Base-by-base conservation (phyloP, 805 yeast species). In the Candida oleophila region DNA sequence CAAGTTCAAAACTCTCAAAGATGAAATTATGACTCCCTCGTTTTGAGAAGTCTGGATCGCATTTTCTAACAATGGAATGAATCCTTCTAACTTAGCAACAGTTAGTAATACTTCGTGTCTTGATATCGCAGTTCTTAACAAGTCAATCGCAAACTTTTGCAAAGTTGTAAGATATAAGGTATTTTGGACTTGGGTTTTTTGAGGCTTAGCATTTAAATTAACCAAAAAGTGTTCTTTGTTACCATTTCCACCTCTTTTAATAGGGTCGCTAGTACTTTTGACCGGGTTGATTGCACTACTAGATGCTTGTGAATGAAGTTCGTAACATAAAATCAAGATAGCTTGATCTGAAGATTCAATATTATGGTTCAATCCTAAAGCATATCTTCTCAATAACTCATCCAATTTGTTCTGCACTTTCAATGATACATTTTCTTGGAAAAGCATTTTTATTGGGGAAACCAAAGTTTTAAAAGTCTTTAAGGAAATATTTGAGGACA, bases 301-400 rank as follows among this genome's bases (percentile, higher is more conserved):
- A 14, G 15, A 62, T 1, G 91, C 74, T 51, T 81, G 84, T 22
- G 72, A 61, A 57, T 81, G 82, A 22, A 92, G 69, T 61, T 90
- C 91, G 59, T 80, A 85, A 62, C 96, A 85, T 49, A 92, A 69
- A 5, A 81, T 69, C 38, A 92, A 68, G 40, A 87, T 81, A 16
- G 82, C 84, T 20, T 76, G 72, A 3, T 77, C 63, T 0, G 81
- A 68, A 2, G 81, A 64, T 46, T 83, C 87, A 4, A 68, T 70
- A 61, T 92, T 94, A 52, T 77, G 83, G 53, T 82, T 80, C 47
- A 94, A 68, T 25, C 99, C 99, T n/a, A 80, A 64, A 0, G 96
- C 75, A 55, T 84, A 80, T 50, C 96, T 78, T 61, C 88, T 78
- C 53, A 92, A 63, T 36, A 94, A 68, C 58, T 89, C 96, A 55